Conservation (phyloP, 2,329 filamentous ascomycete species). For the Elsinoe necatrix region DNA sequence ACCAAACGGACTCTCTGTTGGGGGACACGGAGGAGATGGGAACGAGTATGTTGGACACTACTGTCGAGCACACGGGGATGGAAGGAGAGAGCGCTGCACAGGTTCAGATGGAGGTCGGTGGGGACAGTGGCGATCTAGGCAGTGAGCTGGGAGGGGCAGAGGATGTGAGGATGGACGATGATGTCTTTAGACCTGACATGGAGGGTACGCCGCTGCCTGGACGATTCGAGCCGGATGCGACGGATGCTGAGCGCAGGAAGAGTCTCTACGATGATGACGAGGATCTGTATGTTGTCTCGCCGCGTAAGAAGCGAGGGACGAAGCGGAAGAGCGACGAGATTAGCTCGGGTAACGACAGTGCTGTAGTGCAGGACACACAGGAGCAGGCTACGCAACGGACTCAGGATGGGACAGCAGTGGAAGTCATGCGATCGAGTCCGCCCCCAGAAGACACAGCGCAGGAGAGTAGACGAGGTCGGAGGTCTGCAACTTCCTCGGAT, state of each 20-base stretch:
- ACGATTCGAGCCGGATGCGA: neutral
- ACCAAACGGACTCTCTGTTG: slow-evolving; percentile 1
- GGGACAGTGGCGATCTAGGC: neutral
- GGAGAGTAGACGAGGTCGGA: neutral
- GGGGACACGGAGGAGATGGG: neutral
- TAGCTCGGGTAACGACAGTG: neutral
- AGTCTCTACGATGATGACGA: slow-evolving; percentile 9
- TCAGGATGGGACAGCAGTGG: neutral
- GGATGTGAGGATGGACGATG: slow-evolving; percentile 4
- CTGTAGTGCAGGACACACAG: neutral
- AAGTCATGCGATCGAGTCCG: slow-evolving; percentile 5
- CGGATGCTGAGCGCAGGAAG: neutral
- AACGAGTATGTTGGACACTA: slow-evolving; percentile 16
- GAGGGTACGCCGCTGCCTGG: slow-evolving; percentile 5
- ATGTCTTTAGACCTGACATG: neutral
- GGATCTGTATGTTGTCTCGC: slow-evolving; percentile 11
- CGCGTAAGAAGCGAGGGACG: slow-evolving; percentile 1
- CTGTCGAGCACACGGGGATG: neutral
- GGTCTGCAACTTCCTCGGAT: slow-evolving; percentile 1
- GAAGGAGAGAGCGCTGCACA: neutral
- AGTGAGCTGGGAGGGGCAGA: neutral
- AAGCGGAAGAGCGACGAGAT: slow-evolving; percentile 14
- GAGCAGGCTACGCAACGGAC: slow-evolving; percentile 3
- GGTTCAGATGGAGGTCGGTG: neutral
- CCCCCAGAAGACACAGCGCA: neutral